Evolutionary conservation across 352 stramenopile genomes (phyloP), one percentile per base, ranked within the genome.

Genomic region (Globisporangium recalcitrans): DNA sequence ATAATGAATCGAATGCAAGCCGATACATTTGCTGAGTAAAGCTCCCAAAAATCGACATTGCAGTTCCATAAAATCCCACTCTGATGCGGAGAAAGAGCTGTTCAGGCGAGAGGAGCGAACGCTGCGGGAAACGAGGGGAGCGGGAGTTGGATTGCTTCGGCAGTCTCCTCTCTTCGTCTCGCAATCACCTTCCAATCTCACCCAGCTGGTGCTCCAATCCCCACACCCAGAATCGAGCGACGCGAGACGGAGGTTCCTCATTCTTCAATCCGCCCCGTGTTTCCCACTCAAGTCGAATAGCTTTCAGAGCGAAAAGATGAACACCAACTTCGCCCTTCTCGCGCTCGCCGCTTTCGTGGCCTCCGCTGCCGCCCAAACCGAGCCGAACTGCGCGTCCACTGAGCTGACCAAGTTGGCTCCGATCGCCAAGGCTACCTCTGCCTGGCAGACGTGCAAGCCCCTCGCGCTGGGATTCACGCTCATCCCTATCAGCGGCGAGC

Each of bases 1-100:
- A n/a, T n/a, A n/a, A n/a, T n/a, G n/a, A n/a, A n/a, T n/a, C n/a
- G n/a, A n/a, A n/a, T n/a, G n/a, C n/a, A n/a, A n/a, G 14, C 14
- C 10, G 10, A 19, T 16, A 10, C 14, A 19, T 40, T 40, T 10
- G 11, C 34, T 40, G 34, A 40, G 2, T 13, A 40, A 13, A 10
- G 14, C 34, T 13, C 14, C 34, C 34, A 40, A 40, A 40, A 40
- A 14, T 11, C 0, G 32, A 5, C 32, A 19, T 51, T 51, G 44
- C 44, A 51, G 44, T 51, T 51, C 8, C 44, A 7, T n/a, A 51
- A 51, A 26, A 51, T 51, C 44, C 44, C 44, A 51, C 44, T 51
- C 44, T 26, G n/a, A 16, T 16, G 6, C 16, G 44, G n/a, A 11
- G 19, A 21, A 51, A 51, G 34, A 19, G 34, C 34, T 13, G 34